Base-by-base conservation (phyloP, 768 basidiomycete genomes). In the Mycena filopes region DNA sequence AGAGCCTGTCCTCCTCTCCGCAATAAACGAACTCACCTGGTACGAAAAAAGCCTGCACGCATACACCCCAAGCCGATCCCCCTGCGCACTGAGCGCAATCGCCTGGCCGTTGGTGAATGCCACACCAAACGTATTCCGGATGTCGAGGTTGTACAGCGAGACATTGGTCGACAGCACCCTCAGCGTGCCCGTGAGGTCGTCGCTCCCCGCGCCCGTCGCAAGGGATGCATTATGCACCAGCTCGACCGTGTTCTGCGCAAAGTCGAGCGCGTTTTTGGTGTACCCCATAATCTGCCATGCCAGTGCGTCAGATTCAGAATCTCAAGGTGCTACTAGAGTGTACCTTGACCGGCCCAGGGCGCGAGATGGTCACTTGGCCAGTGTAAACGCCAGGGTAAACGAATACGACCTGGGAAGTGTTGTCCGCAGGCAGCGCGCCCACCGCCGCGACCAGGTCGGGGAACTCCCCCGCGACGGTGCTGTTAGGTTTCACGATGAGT, bases 321-420 rank as follows among this genome's bases (percentile, higher is more conserved):
- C n/a, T 28, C 1, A 3, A 28, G 9, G 40, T n/a, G n/a, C n/a
- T n/a, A n/a, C n/a, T n/a, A n/a, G n/a, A n/a, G 10, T 42, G 16
- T 40, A 72, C 73, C 31, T 65, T 74, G 21, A 72, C 67, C 20
- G 75, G 75, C 7, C 75, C 75, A 4, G 70, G 25, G 23, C 75
- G 69, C 25, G 72, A 67, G 12, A 76, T 66, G 49, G 69, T 70
- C 8, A 76, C 74, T 45, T 74, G 73, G 5, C 71, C 73, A 13
- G 42, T 40, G 49, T 76, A 76, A 6, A 70, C 68, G 4, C 75
- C 75, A 12, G 75, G 72, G 57, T 69, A 76, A 21, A 76, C 69
- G 55, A 76, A 76, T 20, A 76, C 72, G 7, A 68, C 61, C 47
- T 69, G 68, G 4, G 70, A 53, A 18, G 64, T 68, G 8, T 49